Percentiles rank a stretch among this genome's conserved stretches.
Evolutionary conservation across 768 basidiomycete species (phyloP).

Genomic region (Lentinula aciculospora): DNA sequence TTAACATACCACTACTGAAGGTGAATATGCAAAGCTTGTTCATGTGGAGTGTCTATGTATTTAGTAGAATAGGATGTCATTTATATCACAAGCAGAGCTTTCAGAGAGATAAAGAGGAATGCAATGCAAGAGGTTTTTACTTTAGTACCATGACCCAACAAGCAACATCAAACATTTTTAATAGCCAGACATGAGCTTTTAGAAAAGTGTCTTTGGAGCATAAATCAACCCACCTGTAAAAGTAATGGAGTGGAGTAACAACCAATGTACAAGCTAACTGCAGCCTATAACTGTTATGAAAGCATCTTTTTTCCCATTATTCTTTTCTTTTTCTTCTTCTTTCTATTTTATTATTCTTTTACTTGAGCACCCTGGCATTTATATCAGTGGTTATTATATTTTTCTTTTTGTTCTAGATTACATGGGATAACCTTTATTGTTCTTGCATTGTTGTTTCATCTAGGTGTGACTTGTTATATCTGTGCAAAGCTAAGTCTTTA

Average conservation of each 20-base stretch:
- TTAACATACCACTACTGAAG: neutral
- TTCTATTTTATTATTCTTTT: too few relatives aligned
- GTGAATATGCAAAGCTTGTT: neutral
- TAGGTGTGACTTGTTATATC: too few relatives aligned
- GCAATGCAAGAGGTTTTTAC: neutral
- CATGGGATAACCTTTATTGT: too few relatives aligned
- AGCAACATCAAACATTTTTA: neutral
- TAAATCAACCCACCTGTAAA: neutral
- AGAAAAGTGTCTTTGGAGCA: neutral
- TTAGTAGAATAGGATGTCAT: neutral
- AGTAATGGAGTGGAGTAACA: neutral
- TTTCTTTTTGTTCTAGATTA: too few relatives aligned
- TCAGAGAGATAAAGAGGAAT: neutral
- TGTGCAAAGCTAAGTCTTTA: too few relatives aligned
- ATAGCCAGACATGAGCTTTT: neutral
- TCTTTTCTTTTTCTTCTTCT: too few relatives aligned
- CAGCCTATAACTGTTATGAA: neutral
- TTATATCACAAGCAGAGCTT: neutral
- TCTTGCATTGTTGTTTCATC: too few relatives aligned
- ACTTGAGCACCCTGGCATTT: too few relatives aligned
- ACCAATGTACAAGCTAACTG: neutral
- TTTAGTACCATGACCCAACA: neutral
- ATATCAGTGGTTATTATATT: too few relatives aligned
- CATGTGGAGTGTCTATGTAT: neutral
- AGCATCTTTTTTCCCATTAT: too few relatives aligned